Base-by-base conservation (phyloP, 331 rosid genomes). In the Rosa hybrid region DNA sequence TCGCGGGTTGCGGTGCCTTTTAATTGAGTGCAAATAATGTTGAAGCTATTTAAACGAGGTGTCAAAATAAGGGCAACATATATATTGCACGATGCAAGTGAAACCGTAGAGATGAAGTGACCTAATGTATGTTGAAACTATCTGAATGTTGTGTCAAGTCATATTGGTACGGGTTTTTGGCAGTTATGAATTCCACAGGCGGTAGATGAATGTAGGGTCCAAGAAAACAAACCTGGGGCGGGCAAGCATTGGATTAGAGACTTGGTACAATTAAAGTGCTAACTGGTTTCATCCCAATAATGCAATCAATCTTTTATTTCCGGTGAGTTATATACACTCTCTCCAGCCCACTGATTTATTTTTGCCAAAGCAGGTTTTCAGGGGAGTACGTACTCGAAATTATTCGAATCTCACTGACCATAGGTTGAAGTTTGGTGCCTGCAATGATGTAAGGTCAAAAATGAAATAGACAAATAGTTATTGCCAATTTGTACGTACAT, bases 121-220 rank as follows among this genome's bases (percentile, higher is more conserved):
- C 8, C 23, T 14, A 5, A 13, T 30, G 39, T 34, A 34, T 3
- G 70, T 13, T 30, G 1, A 67, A 18, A 9, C 48, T 7, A 67
- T 3, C 3, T 18, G 72, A 39, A 67, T 67, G 23, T 67, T 25
- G 48, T 67, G 71, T 67, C 71, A 34, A 16, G 71, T 67, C 71
- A 34, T 34, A 17, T 38, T 34, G 48, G 46, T 67, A 38, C 6
- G 7, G 48, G 45, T 67, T n/a, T 38, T 38, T 12, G 46, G 45
- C 1, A 38, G 46, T 34, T 67, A 4, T 38, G 48, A 38, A 17
- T 34, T 38, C 18, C 48, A 38, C 42, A 67, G 48, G 48, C 17
- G 72, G 72, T 67, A 6, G 72, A 38, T 67, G 72, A 10, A 67
- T 38, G 71, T 67, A 67, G 71, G 68, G 71, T 38, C 46, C 49